Evolutionary conservation across 306 rosid species (phyloP), one percentile per base, ranked within the genome.

Genomic region (Ormosia semicastrata): DNA sequence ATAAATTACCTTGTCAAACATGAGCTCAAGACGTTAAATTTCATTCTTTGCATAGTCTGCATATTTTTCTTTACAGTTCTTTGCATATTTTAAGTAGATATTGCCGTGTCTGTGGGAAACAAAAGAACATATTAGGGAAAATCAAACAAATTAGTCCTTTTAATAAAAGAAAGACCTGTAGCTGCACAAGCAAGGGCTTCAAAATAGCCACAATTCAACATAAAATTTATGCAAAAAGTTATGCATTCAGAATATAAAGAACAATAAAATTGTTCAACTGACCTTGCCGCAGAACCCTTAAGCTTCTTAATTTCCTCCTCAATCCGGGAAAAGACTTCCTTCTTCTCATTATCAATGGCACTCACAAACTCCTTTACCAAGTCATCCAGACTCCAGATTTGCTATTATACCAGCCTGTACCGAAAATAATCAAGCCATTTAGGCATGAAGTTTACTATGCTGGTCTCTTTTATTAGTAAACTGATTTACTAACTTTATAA

Each of bases 221-320:
- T 69, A 67, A 47, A 64, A 70, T 5, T 66, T 30, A n/a, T 12
- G 43, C 53, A 77, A 53, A 83, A 24, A 24, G 24, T 0, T 24
- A 24, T 24, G 24, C 24, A 24, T 24, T 69, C 41, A 81, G 33
- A 29, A 73, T 37, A 76, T 2, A 64, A 50, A 60, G 60, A 83
- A 65, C 24, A 24, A 65, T 65, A 18, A 49, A 66, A 79, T 41
- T 50, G 12, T 36, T 71, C 73, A 71, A 58, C 24, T 24, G 24
- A 93, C 99, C 94, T 93, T 73, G 91, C 91, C 72, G 88, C 53
- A 53, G 96, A 82, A 75, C 94, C 98, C 76, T 85, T 80, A 9
- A 95, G 97, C 72, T 85, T 89, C 68, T 88, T 85, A 76, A 80
- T 94, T 93, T 93, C 97, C 82, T 90, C 95, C 85, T 89, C 94